phyloP scores from a whole-genome alignment of 108 stramenopile species.

The Fragilaria crotonensis region DNA sequence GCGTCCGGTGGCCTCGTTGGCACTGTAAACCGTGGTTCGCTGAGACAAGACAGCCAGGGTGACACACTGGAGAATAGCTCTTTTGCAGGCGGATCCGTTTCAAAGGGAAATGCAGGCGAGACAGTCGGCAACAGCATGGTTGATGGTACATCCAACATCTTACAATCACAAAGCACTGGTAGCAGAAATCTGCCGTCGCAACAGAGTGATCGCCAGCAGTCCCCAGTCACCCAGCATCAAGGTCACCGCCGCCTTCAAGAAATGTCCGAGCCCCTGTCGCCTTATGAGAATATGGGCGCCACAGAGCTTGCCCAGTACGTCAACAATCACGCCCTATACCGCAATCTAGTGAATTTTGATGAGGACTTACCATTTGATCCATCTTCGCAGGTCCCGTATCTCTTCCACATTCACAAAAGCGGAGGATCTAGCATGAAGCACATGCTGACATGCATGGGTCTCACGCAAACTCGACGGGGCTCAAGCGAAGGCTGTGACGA shows the following conservation, averaged over 20 bases:
- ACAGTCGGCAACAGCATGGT: too few species aligned
- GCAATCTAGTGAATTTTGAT: neutral
- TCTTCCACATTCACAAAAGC: conserved; percentile 34
- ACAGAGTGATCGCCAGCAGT: too few species aligned
- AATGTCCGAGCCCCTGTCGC: neutral
- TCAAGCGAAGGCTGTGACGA: conserved; percentile 8
- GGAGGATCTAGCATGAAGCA: conserved; percentile 39
- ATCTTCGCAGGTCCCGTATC: conserved; percentile 4
- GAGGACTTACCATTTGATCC: conserved; percentile 5
- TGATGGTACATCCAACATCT: too few species aligned
- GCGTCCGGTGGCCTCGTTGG: too few species aligned
- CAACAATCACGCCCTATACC: neutral
- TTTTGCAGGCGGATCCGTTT: too few species aligned
- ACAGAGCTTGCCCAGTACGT: neutral
- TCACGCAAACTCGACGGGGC: conserved; percentile 6
- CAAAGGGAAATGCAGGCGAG: too few species aligned
- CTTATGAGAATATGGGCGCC: neutral
- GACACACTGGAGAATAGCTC: too few species aligned
- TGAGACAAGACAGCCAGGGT: too few species aligned
- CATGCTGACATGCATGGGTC: conserved; percentile 30
- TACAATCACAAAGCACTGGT: too few species aligned
- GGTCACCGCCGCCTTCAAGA: neutral
- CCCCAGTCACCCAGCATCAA: too few species aligned
- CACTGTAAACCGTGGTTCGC: too few species aligned
- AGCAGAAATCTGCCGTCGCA: too few species aligned